These are phyloP conservation scores for Darksidea phi DNA, from an alignment of 495 filamentous ascomycete species.

Conservation along the genomic window DNA sequence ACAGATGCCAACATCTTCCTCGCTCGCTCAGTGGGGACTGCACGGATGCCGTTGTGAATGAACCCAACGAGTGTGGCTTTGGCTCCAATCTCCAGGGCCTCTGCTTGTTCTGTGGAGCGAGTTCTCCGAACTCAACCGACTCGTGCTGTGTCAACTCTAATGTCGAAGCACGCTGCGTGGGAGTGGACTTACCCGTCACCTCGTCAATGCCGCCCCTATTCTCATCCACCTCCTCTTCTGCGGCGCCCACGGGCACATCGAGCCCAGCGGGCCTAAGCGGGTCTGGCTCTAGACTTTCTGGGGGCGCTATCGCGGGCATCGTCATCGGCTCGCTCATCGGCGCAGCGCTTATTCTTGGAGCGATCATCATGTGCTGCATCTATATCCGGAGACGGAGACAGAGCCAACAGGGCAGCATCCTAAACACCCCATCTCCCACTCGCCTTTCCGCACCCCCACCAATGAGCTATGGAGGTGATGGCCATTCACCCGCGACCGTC, in stretches of 20 bases:
- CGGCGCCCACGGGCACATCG: slow-evolving; percentile 45
- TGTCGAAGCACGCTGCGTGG: slow-evolving; percentile 64
- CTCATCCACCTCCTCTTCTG: slow-evolving; percentile 45
- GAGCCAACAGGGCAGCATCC: slow-evolving; percentile 60
- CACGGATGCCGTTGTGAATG: slow-evolving; percentile 73
- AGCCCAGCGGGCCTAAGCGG: slow-evolving; percentile 28
- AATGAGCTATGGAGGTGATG: slow-evolving; percentile 41
- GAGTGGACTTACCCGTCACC: slow-evolving; percentile 71
- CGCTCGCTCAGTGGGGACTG: slow-evolving; percentile 73
- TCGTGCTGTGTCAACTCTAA: slow-evolving; percentile 89
- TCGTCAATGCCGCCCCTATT: slow-evolving; percentile 69
- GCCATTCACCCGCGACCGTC: slow-evolving; percentile 52
- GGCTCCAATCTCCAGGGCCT: slow-evolving; percentile 75
- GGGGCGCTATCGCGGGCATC: slow-evolving; percentile 85
- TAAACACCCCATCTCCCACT: slow-evolving; percentile 85
- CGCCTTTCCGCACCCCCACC: slow-evolving; percentile 51
- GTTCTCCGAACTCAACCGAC: slow-evolving; percentile 86
- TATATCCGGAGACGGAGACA: slow-evolving; percentile 56
- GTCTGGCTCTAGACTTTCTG: slow-evolving; percentile 59
- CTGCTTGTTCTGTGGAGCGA: slow-evolving; percentile 79
- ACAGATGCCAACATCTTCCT: slow-evolving; percentile 78
- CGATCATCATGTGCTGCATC: slow-evolving; percentile 59
- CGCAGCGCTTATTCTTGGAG: slow-evolving; percentile 61
- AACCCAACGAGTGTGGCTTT: slow-evolving; percentile 86
- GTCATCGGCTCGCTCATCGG: slow-evolving; percentile 79